These are phyloP conservation scores for Tricholoma bakamatsutake DNA, from an alignment of 768 basidiomycete genomes.

Conservation along the genomic window DNA sequence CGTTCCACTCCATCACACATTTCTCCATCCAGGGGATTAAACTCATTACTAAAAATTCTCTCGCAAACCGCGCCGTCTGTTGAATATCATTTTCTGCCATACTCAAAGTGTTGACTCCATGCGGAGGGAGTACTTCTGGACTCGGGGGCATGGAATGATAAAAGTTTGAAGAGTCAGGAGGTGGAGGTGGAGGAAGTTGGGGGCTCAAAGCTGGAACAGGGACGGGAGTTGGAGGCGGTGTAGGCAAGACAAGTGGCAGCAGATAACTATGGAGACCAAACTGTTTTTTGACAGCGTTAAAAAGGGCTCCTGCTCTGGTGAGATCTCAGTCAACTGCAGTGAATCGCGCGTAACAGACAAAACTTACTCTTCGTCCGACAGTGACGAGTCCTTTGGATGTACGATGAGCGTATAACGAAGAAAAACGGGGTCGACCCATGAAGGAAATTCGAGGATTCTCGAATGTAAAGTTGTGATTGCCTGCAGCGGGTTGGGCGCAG, in stretches of 20 bases:
- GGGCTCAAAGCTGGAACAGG: slow-evolving; percentile 62
- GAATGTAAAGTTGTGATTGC: slow-evolving; percentile 73
- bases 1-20: slow-evolving; percentile 91
- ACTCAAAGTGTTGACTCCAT: slow-evolving; percentile 36
- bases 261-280: slow-evolving; percentile 75
- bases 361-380: slow-evolving; percentile 78
- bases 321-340: slow-evolving; percentile 1
- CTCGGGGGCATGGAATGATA: slow-evolving; percentile 12
- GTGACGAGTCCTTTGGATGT: slow-evolving; percentile 61
- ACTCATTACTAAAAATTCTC: slow-evolving; percentile 87
- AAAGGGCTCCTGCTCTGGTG: slow-evolving; percentile 65
- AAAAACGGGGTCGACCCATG: slow-evolving; percentile 74
- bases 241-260: slow-evolving; percentile 56
- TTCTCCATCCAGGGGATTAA: slow-evolving; percentile 97
- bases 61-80: slow-evolving; percentile 67
- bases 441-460: slow-evolving; percentile 58
- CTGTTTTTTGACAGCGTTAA: slow-evolving; percentile 86
- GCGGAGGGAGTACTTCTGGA: slow-evolving; percentile 14
- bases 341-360: slow-evolving; percentile 1
- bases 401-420: slow-evolving; percentile 74
- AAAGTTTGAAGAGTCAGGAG: slow-evolving; percentile 26
- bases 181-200: slow-evolving; percentile 52
- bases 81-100: slow-evolving; percentile 72
- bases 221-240: slow-evolving; percentile 58
- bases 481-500: slow-evolving; percentile 76